phyloP scores from a whole-genome alignment of 106 monocot genomes.

The Gastrodia elata region DNA sequence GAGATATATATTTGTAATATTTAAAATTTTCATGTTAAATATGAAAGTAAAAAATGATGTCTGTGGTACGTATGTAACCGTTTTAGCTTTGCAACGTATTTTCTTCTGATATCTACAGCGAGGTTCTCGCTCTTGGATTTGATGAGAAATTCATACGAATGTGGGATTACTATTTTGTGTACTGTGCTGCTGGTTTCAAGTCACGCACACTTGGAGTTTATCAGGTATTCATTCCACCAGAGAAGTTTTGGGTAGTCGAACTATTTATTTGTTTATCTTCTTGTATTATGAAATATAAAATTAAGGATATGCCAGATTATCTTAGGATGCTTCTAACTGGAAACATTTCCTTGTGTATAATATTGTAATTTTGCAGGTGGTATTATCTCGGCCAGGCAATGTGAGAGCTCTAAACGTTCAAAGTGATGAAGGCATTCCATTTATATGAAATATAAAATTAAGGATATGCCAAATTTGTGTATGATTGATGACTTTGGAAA shows the following conservation, averaged over 20 bases:
- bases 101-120: constrained; percentile 25
- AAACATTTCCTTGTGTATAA: not conserved
- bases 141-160: constrained; percentile 77
- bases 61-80: too few relatives aligned
- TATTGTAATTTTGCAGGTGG: constrained; percentile 16
- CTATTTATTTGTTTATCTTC: not conserved
- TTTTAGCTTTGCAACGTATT: not conserved
- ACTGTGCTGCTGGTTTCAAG: constrained; percentile 89
- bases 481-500: too few relatives aligned
- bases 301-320: too few relatives aligned
- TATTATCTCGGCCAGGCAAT: constrained; percentile 34
- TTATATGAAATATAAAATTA: too few relatives aligned
- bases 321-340: not conserved
- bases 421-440: constrained; percentile 6
- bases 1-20: too few relatives aligned
- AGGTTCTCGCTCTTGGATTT: constrained; percentile 69
- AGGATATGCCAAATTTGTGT: too few relatives aligned
- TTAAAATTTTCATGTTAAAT: not conserved
- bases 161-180: constrained; percentile 95
- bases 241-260: not conserved
- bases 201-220: constrained; percentile 76
- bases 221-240: constrained; percentile 39
- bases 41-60: too few relatives aligned
- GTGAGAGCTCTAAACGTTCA: constrained; percentile 18
- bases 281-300: not conserved